Base-by-base conservation (phyloP, 352 stramenopile genomes). In the Phytophthora constricta region DNA sequence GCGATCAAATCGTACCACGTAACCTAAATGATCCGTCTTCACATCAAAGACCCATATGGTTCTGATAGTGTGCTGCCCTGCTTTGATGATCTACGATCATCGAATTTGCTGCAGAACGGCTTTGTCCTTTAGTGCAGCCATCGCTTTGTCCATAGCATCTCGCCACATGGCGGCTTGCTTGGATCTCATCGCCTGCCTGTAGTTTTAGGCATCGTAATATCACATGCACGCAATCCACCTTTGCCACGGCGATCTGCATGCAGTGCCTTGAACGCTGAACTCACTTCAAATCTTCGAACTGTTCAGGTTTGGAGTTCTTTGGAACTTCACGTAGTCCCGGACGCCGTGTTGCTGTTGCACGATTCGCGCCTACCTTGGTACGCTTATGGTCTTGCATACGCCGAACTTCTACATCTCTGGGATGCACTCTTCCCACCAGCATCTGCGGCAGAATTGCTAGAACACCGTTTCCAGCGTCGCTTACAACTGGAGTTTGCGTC, bases 11-110 rank as follows among this genome's bases (percentile, higher is more conserved):
- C 39, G 4, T 3, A 60, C 7, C 1, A 69, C 46, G 23, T 59
- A 54, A 2, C 46, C 53, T 13, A 64, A 16, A 8, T 69, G 34
- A 34, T 70, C 47, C 1, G 31, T 19, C 22, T 70, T 65, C 10
- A 65, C 0, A 8, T 60, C 22, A 31, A 31, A 65, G 1, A 70
- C 49, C 62, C 62, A 70, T 48, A 65, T 70, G 13, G 22, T 62
- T n/a, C 7, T 22, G 10, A 41, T 62, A 20, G 4, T 49, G 5
- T 46, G 60, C 51, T 20, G 37, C 11, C 37, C 37, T 8, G 5
- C 16, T 14, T 13, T 39, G 31, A 14, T 14, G 7, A 45, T 20
- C 13, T 37, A 7, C 31, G 31, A 37, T 14, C 37, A 14, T 45
- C 10, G 37, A 37, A 45, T 45, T 14, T 45, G 11, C 16, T 19